Evolutionary conservation across 352 stramenopile species (phyloP), one percentile per base, ranked within the genome.

Genomic region (Aphanomyces euteiches): DNA sequence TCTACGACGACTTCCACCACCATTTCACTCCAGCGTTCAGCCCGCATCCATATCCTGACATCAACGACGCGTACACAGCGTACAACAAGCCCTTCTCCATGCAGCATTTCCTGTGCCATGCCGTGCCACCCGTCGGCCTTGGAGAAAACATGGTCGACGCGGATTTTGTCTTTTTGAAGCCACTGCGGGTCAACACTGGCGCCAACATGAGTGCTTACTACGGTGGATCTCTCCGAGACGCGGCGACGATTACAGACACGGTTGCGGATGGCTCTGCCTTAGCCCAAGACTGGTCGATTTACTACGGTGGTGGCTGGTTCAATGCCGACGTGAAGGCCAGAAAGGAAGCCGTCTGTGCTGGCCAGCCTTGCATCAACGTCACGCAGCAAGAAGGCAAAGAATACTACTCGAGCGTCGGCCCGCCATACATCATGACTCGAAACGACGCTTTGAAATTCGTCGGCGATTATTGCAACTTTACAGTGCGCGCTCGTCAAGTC

Each of bases 371-470:
- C 40, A 54, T 75, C 43, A 72, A 74, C 17, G 74, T 84, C 56
- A 75, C 63, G 5, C 57, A 72, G 12, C 73, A 73, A 3, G 78
- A 84, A 7, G 78, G 67, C 15, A 13, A 37, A 6, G 4, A 8
- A 53, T 81, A 76, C 63, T 86, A 78, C 47, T 72, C 72, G 7
- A 77, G 73, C n/a, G 81, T 74, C 3, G 81, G 78, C 0, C 78
- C 79, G n/a, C 79, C 79, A 41, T 85, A 87, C 73, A 80, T 88
- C 64, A 72, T 88, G 72, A 85, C 81, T 4, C 67, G 59, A 28
- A 61, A 74, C 53, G 79, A 86, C 48, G 75, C 82, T 58, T 57
- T 71, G 34, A 15, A 19, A 15, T 79, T 84, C 66, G 56, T 86
- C 21, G 78, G 84, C 57, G 80, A 85, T 68, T 87, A 87, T 53